Base-by-base conservation (phyloP, 2,329 filamentous ascomycete species). In the Fusarium sp. region DNA sequence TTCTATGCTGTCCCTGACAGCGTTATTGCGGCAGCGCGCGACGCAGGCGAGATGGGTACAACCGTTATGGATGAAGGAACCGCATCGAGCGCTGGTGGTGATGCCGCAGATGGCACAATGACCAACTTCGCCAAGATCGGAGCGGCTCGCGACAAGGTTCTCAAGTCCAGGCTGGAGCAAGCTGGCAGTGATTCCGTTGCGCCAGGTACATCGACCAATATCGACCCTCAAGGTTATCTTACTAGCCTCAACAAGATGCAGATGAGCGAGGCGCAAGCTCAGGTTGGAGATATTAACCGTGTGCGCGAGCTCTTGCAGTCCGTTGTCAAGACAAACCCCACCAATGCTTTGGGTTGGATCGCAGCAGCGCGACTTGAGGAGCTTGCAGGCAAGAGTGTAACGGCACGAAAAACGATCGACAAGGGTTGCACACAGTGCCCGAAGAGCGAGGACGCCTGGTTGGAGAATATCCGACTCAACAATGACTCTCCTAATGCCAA, bases 91-190 rank as follows among this genome's bases (percentile, higher is more conserved):
- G 64, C 70, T 13, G 68, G 67, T 6, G 66, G 66, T 15, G 82
- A 85, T 47, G 81, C 79, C 28, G 87, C 90, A 60, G 94, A 97
- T 75, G 94, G 95, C 4, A 97, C 94, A 2, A 96, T 97, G 88
- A 99, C 95, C 13, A 98, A 99, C 78, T 99, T 99, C 78, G 95
- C 95, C 43, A 93, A 97, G 79, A 98, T 99, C 68, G 96, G 97
- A 80, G 94, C 94, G 43, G 97, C 96, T 21, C 90, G 96, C 82
- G 93, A 98, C 83, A 98, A 97, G 80, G 96, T 98, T 39, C 86
- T 99, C 54, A 92, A 97, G 78, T 95, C 97, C n/a, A 91, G 93
- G 71, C 85, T 99, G 41, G 95, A 98, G 74, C 93, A 97, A 77
- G 94, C 94, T 68, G 90, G 83, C 12, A 89, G 87, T 20, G 90